Base-by-base conservation (phyloP, 345 rosid species). In the Hevea brasiliensis region DNA sequence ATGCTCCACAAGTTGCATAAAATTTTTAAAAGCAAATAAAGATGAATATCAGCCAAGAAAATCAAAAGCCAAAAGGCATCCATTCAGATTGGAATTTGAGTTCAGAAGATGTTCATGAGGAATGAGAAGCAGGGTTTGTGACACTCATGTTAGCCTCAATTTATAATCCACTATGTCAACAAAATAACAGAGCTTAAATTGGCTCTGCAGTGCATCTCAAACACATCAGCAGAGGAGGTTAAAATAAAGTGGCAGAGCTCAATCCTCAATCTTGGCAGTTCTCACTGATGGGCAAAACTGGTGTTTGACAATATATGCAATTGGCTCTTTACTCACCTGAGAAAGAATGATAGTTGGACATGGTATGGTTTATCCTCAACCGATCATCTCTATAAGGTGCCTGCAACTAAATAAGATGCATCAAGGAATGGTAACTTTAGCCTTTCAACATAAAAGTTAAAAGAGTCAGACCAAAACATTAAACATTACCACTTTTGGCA, bases 401-500 rank as follows among this genome's bases (percentile, higher is more conserved):
- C 99, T 95, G 92, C 78, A 85, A 72, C 75, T 72, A 79, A 75
- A 76, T 45, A 48, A 63, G 55, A 7, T 68, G 14, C 41, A 65
- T 8, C 51, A 45, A 41, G 45, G 24, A 32, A 42, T 67, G 45
- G 71, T 51, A 53, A 71, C 26, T 41, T 67, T 32, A 71, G 59
- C 32, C 47, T 69, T 35, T 50, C 40, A 24, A 67, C 65, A 66
- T 3, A 58, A 27, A 50, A 47, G 40, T 1, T 17, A 27, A 40
- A 32, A 50, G 5, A 0, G 55, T n/a, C 50, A 58, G 15, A 65
- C 29, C 32, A 35, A 74, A 40, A 8, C 18, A 42, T 54, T 35
- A 48, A 69, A 68, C 9, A 66, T 79, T 79, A 92, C 99, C 94
- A 87, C 98, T 81, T 89, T 90, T 69, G 90, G 87, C 76, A 75